Evolutionary conservation across 116 monocot species (phyloP).

Genomic region (Posidonia oceanica): DNA sequence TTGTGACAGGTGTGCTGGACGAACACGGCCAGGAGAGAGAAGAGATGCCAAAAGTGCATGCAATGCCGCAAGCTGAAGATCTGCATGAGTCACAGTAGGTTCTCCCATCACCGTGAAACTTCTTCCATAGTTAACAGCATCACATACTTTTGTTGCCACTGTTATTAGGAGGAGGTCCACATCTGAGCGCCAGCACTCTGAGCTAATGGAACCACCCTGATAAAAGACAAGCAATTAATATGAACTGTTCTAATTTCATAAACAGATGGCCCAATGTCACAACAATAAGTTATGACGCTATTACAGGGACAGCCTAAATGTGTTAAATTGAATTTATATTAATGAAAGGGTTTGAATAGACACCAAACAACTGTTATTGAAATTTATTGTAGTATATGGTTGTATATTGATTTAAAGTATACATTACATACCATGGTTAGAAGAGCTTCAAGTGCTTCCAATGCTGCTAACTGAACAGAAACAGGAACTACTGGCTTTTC

Average conservation of each 20-base stretch:
- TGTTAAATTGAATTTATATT: no score
- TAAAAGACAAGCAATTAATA: neutral
- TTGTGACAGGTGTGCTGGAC: conserved; percentile 60
- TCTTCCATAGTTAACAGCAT: conserved; percentile 18
- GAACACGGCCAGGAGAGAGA: conserved; percentile 38
- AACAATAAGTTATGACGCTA: no score
- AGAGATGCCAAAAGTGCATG: conserved; percentile 63
- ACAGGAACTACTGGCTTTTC: conserved; percentile 11
- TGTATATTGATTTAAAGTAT: neutral
- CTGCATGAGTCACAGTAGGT: conserved; percentile 12
- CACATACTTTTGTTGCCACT: conserved; percentile 47
- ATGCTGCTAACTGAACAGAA: conserved; percentile 69
- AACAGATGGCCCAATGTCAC: neutral
- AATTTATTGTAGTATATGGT: neutral
- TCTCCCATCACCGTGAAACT: conserved; percentile 9
- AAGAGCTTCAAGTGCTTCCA: conserved; percentile 70
- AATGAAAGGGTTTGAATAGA: no score
- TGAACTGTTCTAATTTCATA: neutral
- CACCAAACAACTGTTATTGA: no score
- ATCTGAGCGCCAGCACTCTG: conserved; percentile 48
- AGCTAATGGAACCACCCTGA: conserved; percentile 72
- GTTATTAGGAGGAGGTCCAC: conserved; percentile 51
- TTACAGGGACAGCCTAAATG: no score
- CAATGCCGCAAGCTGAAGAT: conserved; percentile 61
- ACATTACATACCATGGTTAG: conserved; percentile 50